Evolutionary conservation across 768 basidiomycete species (phyloP).

Genomic region (Guyanaporus albipodus): DNA sequence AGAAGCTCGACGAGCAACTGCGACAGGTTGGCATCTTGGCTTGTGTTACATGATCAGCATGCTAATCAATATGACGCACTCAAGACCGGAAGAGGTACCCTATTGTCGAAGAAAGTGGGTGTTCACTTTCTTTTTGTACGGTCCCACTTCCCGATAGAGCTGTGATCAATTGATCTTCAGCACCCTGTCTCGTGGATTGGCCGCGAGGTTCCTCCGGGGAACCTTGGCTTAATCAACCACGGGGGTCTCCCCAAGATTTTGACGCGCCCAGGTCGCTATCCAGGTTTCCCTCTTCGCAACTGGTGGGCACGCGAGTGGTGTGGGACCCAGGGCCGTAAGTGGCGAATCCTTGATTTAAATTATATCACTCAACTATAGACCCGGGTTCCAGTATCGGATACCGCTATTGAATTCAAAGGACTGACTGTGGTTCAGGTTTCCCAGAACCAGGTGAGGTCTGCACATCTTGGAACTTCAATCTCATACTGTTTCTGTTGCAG

Average conservation of each 20-base stretch:
- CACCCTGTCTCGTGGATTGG: conserved; percentile 67
- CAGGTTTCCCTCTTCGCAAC: conserved; percentile 68
- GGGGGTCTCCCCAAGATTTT: conserved; percentile 79
- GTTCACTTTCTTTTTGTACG: background rate
- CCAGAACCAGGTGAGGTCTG: conserved; percentile 58
- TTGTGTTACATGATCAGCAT: background rate
- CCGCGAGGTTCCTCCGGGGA: conserved; percentile 66
- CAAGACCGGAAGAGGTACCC: conserved; percentile 51
- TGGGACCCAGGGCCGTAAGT: conserved; percentile 65
- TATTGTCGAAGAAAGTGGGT: conserved; percentile 62
- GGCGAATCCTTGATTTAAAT: background rate
- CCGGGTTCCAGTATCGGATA: conserved; percentile 64
- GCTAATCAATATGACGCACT: conserved; percentile 2
- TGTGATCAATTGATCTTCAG: conserved; percentile 35
- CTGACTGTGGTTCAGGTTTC: conserved; percentile 84
- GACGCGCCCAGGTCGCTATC: conserved; percentile 73
- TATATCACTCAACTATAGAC: background rate
- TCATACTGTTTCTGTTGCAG: conserved; percentile 12
- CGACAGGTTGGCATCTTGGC: conserved; percentile 25
- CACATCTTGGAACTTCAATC: background rate
- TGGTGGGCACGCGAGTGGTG: conserved; percentile 82
- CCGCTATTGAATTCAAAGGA: conserved; percentile 76
- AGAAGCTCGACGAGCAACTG: conserved; percentile 66
- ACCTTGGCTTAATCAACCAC: conserved; percentile 72
- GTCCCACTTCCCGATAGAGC: background rate